phyloP scores from a whole-genome alignment of 805 yeast genomes.

The Zygotorulaspora danielsina region DNA sequence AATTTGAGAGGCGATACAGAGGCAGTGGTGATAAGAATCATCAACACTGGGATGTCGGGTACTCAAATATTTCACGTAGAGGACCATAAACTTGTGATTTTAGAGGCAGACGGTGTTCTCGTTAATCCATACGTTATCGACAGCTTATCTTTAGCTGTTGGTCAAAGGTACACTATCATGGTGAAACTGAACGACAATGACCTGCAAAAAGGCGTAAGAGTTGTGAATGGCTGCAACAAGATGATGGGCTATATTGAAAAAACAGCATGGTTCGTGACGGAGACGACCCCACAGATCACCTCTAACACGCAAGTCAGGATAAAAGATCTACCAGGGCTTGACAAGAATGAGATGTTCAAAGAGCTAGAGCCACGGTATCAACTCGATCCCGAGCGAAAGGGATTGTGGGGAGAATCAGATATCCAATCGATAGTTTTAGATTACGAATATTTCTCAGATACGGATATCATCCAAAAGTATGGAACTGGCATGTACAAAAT shows the following conservation, averaged over 20 bases:
- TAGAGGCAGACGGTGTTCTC: slow-evolving; percentile 57
- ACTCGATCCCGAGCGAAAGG: background rate
- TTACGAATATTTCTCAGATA: slow-evolving; percentile 52
- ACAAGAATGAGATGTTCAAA: slow-evolving; percentile 21
- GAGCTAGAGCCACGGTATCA: slow-evolving; percentile 18
- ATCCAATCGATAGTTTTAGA: slow-evolving; percentile 40
- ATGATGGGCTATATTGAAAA: slow-evolving; percentile 47
- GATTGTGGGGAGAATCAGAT: slow-evolving; percentile 5
- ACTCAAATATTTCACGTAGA: slow-evolving; percentile 53
- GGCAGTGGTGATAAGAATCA: slow-evolving; percentile 44
- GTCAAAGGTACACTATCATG: slow-evolving; percentile 70
- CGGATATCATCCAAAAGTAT: slow-evolving; percentile 32
- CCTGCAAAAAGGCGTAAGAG: slow-evolving; percentile 37
- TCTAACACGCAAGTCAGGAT: slow-evolving; percentile 40
- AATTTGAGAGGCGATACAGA: slow-evolving; percentile 43
- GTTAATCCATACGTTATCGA: slow-evolving; percentile 47
- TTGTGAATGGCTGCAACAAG: slow-evolving; percentile 51
- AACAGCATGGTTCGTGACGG: slow-evolving; percentile 18
- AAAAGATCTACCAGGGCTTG: slow-evolving; percentile 36
- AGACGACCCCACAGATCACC: slow-evolving; percentile 22
- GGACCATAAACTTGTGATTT: slow-evolving; percentile 48
- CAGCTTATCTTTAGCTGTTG: slow-evolving; percentile 57
- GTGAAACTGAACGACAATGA: slow-evolving; percentile 45
- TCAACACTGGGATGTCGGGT: slow-evolving; percentile 55
- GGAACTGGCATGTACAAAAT: slow-evolving; percentile 48